phyloP scores from a whole-genome alignment of 129 eudicot species.

The Pseudognaphalium luteoalbum region DNA sequence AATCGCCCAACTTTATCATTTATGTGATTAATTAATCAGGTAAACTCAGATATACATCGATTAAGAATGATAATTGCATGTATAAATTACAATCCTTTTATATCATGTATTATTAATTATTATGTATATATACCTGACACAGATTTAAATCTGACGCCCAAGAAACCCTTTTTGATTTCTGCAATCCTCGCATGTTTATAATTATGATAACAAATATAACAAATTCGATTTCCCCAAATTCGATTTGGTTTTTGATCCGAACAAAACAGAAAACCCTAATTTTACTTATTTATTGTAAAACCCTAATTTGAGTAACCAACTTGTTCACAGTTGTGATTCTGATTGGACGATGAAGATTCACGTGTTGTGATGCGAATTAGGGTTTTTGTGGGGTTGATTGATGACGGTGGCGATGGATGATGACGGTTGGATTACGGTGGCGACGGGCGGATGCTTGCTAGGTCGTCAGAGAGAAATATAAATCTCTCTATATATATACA shows the following conservation, averaged over 20 bases:
- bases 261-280: slow-evolving; percentile 28
- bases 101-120: slow-evolving; percentile 24
- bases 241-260: slow-evolving; percentile 28
- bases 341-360: slow-evolving; percentile 4
- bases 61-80: slow-evolving; percentile 14
- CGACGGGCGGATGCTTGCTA: slow-evolving; percentile 20
- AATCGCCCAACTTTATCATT: slow-evolving; percentile 28
- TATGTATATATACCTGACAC: slow-evolving; percentile 48
- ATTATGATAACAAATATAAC: slow-evolving; percentile 15
- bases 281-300: slow-evolving; percentile 28
- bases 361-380: slow-evolving; percentile 16
- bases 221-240: slow-evolving; percentile 18
- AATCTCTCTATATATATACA: background rate
- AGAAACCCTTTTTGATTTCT: slow-evolving; percentile 70
- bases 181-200: slow-evolving; percentile 67
- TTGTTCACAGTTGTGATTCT: slow-evolving; percentile 23
- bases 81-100: slow-evolving; percentile 26
- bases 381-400: slow-evolving; percentile 5
- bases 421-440: slow-evolving; percentile 19
- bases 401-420: slow-evolving; percentile 17
- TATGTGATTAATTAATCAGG: background rate
- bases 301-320: slow-evolving; percentile 29
- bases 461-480: slow-evolving; percentile 22
- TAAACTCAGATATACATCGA: slow-evolving; percentile 13
- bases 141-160: slow-evolving; percentile 92